Evolutionary conservation across 1,139 yeast genomes (phyloP).

Genomic region (Lodderomyces parapsilosis): DNA sequence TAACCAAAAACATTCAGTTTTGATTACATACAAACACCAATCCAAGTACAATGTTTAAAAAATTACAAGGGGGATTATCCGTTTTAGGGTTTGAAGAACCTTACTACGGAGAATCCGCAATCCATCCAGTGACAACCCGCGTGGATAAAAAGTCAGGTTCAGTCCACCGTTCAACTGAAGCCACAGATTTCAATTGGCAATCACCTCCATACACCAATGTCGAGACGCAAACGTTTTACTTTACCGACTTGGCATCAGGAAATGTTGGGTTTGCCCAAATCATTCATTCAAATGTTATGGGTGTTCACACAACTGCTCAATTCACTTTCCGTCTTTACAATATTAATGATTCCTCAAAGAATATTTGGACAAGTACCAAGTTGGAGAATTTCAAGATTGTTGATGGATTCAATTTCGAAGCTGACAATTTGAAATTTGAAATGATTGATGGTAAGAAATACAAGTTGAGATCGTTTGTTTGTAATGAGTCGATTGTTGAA

Average conservation of each 20-base stretch:
- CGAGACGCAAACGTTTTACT: conserved; percentile 92
- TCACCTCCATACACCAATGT: conserved; percentile 82
- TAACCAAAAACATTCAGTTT: neutral
- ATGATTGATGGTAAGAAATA: conserved; percentile 56
- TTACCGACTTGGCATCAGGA: conserved; percentile 61
- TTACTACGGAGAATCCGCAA: conserved; percentile 89
- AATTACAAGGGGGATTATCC: conserved; percentile 88
- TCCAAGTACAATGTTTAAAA: conserved; percentile 69
- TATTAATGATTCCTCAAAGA: conserved; percentile 25
- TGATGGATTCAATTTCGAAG: conserved; percentile 79
- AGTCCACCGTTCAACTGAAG: conserved; percentile 46
- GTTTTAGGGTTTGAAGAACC: conserved; percentile 98
- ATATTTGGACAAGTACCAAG: conserved; percentile 86
- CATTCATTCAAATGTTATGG: conserved; percentile 89
- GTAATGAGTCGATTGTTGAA: conserved; percentile 71
- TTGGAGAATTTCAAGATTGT: conserved; percentile 69
- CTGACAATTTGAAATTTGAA: conserved; percentile 65
- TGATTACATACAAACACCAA: neutral
- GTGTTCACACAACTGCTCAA: conserved; percentile 89
- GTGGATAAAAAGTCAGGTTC: conserved; percentile 41
- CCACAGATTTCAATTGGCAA: conserved; percentile 71
- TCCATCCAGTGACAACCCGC: conserved; percentile 74
- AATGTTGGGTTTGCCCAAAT: conserved; percentile 88
- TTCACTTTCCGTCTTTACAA: conserved; percentile 83
- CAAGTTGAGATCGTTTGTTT: conserved; percentile 62